phyloP scores from a whole-genome alignment of 2,329 filamentous ascomycete species.

The Gliomastix tumulicola region DNA sequence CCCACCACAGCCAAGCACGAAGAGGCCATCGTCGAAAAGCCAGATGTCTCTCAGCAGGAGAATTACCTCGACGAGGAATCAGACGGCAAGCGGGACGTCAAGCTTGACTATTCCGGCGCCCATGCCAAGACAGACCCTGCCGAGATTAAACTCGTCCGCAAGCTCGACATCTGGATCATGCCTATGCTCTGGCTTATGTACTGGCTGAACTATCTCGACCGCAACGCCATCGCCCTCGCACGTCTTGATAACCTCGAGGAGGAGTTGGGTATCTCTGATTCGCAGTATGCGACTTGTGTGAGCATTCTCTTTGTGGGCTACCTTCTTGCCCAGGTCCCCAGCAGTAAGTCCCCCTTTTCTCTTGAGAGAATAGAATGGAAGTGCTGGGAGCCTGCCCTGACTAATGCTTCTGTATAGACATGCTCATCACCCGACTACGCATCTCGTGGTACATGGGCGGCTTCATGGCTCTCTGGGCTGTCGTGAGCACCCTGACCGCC shows the following conservation, averaged over 20 bases:
- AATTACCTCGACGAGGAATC: no score
- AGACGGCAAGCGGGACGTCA: no score
- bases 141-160: conserved; percentile 20
- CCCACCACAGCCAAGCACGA: no score
- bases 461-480: conserved; percentile 15
- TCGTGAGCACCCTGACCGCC: conserved; percentile 12
- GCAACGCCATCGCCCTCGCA: conserved; percentile 7
- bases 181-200: conserved; percentile 20
- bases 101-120: conserved; percentile 18
- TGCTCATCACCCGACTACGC: conserved; percentile 30
- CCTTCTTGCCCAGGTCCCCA: conserved; percentile 17
- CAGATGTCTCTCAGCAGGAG: no score
- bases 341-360: conserved; percentile 8
- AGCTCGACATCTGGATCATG: conserved; percentile 23
- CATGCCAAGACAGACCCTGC: conserved; percentile 14
- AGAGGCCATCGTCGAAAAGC: no score
- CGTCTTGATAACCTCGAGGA: conserved; percentile 13
- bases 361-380: neutral
- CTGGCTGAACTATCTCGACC: conserved; percentile 2
- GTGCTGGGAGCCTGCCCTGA: conserved; percentile 26
- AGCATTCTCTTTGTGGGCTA: conserved; percentile 16
- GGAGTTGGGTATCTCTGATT: conserved; percentile 10
- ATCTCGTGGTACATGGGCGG: conserved; percentile 28
- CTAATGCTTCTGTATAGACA: conserved; percentile 7
- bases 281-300: conserved; percentile 14